Evolutionary conservation across 805 yeast genomes (phyloP).

Genomic region (Saccharomycodes ludwigii): DNA sequence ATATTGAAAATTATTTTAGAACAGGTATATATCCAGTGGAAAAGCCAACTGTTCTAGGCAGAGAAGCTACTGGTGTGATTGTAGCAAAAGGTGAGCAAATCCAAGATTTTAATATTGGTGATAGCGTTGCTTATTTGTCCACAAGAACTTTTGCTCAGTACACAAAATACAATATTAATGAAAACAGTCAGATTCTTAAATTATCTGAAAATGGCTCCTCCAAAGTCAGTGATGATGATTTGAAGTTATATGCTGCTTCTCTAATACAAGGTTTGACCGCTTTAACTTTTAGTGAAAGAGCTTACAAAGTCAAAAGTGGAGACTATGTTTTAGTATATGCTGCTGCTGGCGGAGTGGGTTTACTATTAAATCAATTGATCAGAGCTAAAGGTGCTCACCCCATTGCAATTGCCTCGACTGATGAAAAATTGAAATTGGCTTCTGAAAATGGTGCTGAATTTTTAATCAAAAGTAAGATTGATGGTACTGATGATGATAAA

Average conservation of each 20-base stretch:
- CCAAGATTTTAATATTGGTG: constrained; percentile 47
- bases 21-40: constrained; percentile 57
- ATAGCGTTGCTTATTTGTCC: constrained; percentile 49
- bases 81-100: constrained; percentile 54
- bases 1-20: constrained; percentile 75
- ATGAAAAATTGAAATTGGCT: constrained; percentile 57
- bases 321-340: constrained; percentile 76
- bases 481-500: constrained; percentile 43
- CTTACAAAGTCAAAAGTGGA: constrained; percentile 53
- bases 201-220: constrained; percentile 30
- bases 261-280: constrained; percentile 73
- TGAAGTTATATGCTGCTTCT: constrained; percentile 47
- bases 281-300: constrained; percentile 51
- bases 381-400: constrained; percentile 58
- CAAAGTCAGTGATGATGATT: constrained; percentile 34
- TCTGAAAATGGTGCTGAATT: constrained; percentile 67
- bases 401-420: constrained; percentile 75
- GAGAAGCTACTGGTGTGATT: constrained; percentile 63
- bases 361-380: constrained; percentile 53
- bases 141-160: constrained; percentile 60
- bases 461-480: constrained; percentile 42
- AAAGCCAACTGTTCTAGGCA: constrained; percentile 56
- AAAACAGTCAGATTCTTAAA: constrained; percentile 28
- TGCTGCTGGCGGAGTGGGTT: constrained; percentile 94
- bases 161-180: constrained; percentile 33